Percentiles rank a stretch among this genome's conserved stretches.
phyloP scores from a whole-genome alignment of 2,329 filamentous ascomycete species.

The Macrophomina tecta region DNA sequence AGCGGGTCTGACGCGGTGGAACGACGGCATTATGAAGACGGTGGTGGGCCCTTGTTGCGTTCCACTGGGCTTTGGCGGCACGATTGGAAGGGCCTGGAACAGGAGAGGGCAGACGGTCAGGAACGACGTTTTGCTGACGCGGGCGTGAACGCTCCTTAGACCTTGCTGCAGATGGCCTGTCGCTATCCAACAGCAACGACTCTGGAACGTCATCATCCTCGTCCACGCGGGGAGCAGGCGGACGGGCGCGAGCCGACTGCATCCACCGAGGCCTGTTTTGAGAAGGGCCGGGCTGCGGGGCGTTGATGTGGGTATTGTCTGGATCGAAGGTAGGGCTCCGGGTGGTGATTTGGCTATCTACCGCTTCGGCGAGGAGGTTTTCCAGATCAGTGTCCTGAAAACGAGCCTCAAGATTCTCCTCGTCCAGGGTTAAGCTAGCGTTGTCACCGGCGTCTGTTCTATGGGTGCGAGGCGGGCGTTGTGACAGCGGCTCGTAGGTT shows the following conservation, averaged over 20 bases:
- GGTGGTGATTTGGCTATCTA: constrained; percentile 54
- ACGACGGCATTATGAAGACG: constrained; percentile 44
- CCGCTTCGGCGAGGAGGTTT: constrained; percentile 59
- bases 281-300: constrained; percentile 1
- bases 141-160: constrained; percentile 31
- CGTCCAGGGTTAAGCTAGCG: constrained; percentile 56
- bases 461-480: constrained; percentile 32
- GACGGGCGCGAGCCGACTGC: constrained; percentile 32
- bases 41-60: constrained; percentile 54
- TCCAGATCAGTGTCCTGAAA: constrained; percentile 65
- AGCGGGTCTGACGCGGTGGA: constrained; percentile 31
- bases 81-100: constrained; percentile 52
- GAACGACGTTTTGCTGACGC: constrained; percentile 25
- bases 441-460: constrained; percentile 46
- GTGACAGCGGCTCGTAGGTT: constrained; percentile 46
- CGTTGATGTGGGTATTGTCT: constrained; percentile 31
- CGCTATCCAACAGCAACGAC: constrained; percentile 66
- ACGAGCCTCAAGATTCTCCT: constrained; percentile 55
- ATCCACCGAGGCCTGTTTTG: constrained; percentile 27
- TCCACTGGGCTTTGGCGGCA: constrained; percentile 57
- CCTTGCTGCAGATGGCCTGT: constrained; percentile 39
- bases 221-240: constrained; percentile 39
- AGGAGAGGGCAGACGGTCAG: constrained; percentile 46
- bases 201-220: constrained; percentile 69
- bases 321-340: constrained; percentile 49